phyloP scores from a whole-genome alignment of 2,329 filamentous ascomycete genomes.

The Pseudogymnoascus sp. region DNA sequence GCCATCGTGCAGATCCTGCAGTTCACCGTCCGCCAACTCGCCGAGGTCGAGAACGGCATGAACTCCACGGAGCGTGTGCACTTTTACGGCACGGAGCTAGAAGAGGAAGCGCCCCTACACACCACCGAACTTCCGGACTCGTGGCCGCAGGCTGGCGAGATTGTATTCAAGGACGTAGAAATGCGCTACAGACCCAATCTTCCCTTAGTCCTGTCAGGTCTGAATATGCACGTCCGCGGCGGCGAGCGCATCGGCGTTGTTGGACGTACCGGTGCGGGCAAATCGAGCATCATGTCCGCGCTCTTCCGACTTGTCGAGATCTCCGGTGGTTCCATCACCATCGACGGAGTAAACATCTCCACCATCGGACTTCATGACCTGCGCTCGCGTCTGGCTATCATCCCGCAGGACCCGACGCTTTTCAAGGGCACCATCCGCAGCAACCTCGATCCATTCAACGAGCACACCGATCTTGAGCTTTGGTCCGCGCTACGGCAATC shows the following conservation, averaged over 20 bases:
- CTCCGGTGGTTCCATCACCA: slow-evolving; percentile 51
- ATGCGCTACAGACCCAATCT: slow-evolving; percentile 69
- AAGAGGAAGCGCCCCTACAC: slow-evolving; percentile 80
- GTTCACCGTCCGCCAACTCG: slow-evolving; percentile 86
- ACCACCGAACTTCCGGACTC: slow-evolving; percentile 60
- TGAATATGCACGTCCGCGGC: slow-evolving; percentile 62
- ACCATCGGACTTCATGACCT: slow-evolving; percentile 67
- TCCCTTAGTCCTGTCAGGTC: slow-evolving; percentile 61
- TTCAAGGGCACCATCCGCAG: slow-evolving; percentile 72
- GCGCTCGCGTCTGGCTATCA: slow-evolving; percentile 68
- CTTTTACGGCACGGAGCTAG: slow-evolving; percentile 79
- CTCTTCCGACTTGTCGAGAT: slow-evolving; percentile 69
- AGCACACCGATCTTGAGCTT: slow-evolving; percentile 68
- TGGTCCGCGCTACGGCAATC: slow-evolving; percentile 72
- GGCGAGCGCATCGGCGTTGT: slow-evolving; percentile 77
- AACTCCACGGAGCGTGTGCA: slow-evolving; percentile 87
- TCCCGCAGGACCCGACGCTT: slow-evolving; percentile 75
- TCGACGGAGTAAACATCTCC: slow-evolving; percentile 61
- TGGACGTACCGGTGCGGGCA: slow-evolving; percentile 73
- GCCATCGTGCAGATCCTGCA: slow-evolving; percentile 92
- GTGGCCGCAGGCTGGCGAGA: slow-evolving; percentile 85
- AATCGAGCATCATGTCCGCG: slow-evolving; percentile 75
- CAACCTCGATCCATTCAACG: slow-evolving; percentile 72
- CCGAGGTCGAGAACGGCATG: slow-evolving; percentile 97
- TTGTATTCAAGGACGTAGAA: slow-evolving; percentile 63